Conservation (phyloP, 768 basidiomycete species). For the Mycena venus region DNA sequence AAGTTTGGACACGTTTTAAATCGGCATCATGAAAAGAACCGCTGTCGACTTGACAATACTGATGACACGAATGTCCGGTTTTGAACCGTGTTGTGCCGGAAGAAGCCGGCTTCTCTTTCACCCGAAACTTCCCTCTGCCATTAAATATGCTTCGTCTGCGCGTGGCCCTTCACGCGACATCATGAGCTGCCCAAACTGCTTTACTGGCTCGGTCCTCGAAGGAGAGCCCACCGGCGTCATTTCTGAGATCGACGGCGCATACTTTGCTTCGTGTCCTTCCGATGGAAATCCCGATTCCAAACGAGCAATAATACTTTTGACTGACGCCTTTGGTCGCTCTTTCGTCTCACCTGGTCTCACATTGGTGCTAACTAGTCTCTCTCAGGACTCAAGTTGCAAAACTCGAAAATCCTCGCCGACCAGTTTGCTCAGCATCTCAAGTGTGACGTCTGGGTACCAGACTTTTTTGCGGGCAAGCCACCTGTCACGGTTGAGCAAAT, state of each 20-base stretch:
- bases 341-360: not conserved
- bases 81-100: no score
- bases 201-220: constrained; percentile 44
- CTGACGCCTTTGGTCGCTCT: constrained; percentile 58
- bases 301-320: constrained; percentile 55
- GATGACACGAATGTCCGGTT: no score
- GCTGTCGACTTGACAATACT: no score
- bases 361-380: not conserved
- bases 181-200: constrained; percentile 47
- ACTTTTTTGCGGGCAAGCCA: constrained; percentile 51
- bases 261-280: constrained; percentile 47
- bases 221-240: constrained; percentile 50
- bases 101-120: no score
- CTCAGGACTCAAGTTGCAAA: constrained; percentile 32
- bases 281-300: constrained; percentile 25
- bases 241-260: constrained; percentile 42
- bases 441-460: constrained; percentile 64
- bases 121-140: no score
- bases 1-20: no score
- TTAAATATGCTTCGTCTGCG: no score
- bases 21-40: no score
- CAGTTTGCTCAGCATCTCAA: constrained; percentile 47
- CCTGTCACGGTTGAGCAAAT: constrained; percentile 17
- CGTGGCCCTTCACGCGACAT: no score
- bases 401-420: constrained; percentile 60